phyloP scores from a whole-genome alignment of 2,329 filamentous ascomycete species.

The Pseudogymnoascus sp. region DNA sequence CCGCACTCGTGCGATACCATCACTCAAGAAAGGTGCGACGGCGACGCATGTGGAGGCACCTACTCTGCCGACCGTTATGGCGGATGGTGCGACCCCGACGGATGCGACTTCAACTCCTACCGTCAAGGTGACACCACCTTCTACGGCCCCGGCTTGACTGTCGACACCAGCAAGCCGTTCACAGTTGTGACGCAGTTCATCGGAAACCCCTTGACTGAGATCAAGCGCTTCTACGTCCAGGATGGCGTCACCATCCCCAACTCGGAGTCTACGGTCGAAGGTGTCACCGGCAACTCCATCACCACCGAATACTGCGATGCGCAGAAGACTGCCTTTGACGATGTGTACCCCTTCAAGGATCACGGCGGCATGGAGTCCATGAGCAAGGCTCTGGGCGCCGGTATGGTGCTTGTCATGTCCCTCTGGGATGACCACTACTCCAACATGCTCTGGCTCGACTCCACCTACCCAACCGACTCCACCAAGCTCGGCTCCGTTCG shows the following conservation, averaged over 20 bases:
- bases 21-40: constrained; percentile 37
- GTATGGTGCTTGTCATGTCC: constrained; percentile 59
- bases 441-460: constrained; percentile 71
- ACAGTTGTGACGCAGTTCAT: constrained; percentile 55
- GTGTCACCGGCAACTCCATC: constrained; percentile 44
- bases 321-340: constrained; percentile 49
- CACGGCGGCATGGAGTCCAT: constrained; percentile 51
- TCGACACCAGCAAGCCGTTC: constrained; percentile 45
- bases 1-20: constrained; percentile 47
- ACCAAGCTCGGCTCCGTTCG: constrained; percentile 42
- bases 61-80: constrained; percentile 37
- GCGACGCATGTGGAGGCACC: constrained; percentile 35
- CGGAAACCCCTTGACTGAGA: constrained; percentile 43
- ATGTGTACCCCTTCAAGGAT: constrained; percentile 43
- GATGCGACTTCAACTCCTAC: constrained; percentile 58
- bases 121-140: constrained; percentile 49
- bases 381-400: constrained; percentile 44
- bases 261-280: constrained; percentile 37
- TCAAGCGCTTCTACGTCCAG: constrained; percentile 52
- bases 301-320: constrained; percentile 49
- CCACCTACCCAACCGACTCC: constrained; percentile 47
- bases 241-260: constrained; percentile 45
- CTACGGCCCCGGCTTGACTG: constrained; percentile 46
- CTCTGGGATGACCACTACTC: constrained; percentile 50
- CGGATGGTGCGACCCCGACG: constrained; percentile 52